Evolutionary conservation across 2,329 filamentous ascomycete species (phyloP).

Genomic region (Talaromyces pinophilus): DNA sequence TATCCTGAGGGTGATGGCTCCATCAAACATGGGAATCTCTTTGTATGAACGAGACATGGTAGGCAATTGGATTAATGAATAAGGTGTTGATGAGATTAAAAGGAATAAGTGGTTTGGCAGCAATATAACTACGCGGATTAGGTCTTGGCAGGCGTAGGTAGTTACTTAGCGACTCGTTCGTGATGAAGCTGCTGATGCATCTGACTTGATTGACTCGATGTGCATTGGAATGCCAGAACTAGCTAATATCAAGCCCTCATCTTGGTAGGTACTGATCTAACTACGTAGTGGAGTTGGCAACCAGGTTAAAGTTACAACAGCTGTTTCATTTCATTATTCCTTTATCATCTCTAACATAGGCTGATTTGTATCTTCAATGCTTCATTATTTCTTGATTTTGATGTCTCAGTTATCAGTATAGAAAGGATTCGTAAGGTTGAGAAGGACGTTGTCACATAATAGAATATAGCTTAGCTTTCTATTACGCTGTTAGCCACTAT

Average conservation of each 20-base stretch:
- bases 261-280: too few species aligned
- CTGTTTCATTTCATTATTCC: not conserved
- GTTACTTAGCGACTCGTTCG: too few species aligned
- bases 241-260: too few species aligned
- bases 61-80: not conserved
- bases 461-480: not conserved
- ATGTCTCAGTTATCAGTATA: not conserved
- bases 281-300: too few species aligned
- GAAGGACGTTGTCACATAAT: not conserved
- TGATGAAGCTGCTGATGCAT: too few species aligned
- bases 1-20: conserved; percentile 11
- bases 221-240: too few species aligned
- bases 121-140: not conserved
- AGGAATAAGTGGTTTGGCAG: not conserved
- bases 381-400: not conserved
- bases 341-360: not conserved
- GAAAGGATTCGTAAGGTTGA: not conserved
- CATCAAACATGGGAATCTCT: not conserved
- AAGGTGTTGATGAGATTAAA: not conserved
- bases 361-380: not conserved
- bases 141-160: not conserved
- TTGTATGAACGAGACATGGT: not conserved
- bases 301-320: not conserved
- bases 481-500: not conserved
- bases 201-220: too few species aligned